These are phyloP conservation scores for Lepiota brunneoincarnata DNA, from an alignment of 768 basidiomycete species.

Conservation along the genomic window DNA sequence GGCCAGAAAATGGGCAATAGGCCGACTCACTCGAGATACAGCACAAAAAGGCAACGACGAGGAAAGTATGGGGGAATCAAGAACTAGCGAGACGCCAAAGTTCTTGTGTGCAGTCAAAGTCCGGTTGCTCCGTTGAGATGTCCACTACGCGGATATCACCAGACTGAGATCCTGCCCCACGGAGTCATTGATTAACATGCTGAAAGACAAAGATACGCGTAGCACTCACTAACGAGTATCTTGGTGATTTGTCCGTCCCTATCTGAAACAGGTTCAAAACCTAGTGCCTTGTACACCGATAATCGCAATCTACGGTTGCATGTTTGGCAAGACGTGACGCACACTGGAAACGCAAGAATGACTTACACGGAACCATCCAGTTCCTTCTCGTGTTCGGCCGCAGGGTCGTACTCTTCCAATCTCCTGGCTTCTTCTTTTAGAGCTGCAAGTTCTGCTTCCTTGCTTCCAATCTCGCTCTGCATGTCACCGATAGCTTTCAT, in stretches of 20 bases:
- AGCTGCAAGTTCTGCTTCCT: conserved; percentile 66
- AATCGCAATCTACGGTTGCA: conserved; percentile 52
- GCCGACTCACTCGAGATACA: neutral
- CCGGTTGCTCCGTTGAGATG: conserved; percentile 29
- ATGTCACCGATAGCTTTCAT: conserved; percentile 75
- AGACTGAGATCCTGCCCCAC: conserved; percentile 42
- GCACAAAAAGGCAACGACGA: neutral
- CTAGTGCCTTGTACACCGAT: conserved; percentile 66
- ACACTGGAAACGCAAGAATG: neutral
- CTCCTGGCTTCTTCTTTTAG: conserved; percentile 62
- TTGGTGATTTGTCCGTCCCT: conserved; percentile 49
- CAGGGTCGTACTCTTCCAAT: conserved; percentile 70
- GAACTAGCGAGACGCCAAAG: conserved; percentile 48
- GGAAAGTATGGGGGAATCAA: conserved; percentile 18
- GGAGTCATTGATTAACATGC: neutral
- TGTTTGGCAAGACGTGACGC: neutral
- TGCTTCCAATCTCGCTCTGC: conserved; percentile 60
- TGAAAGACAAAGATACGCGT: neutral
- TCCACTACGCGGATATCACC: conserved; percentile 44
- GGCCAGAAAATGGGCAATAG: too few species aligned
- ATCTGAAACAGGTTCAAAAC: conserved; percentile 65
- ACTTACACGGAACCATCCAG: conserved; percentile 69
- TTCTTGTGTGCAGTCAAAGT: conserved; percentile 34
- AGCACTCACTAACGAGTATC: conserved; percentile 65
- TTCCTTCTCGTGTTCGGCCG: conserved; percentile 66